Evolutionary conservation across 805 yeast species (phyloP).

Genomic region (Nakazawaea ishiwadae): DNA sequence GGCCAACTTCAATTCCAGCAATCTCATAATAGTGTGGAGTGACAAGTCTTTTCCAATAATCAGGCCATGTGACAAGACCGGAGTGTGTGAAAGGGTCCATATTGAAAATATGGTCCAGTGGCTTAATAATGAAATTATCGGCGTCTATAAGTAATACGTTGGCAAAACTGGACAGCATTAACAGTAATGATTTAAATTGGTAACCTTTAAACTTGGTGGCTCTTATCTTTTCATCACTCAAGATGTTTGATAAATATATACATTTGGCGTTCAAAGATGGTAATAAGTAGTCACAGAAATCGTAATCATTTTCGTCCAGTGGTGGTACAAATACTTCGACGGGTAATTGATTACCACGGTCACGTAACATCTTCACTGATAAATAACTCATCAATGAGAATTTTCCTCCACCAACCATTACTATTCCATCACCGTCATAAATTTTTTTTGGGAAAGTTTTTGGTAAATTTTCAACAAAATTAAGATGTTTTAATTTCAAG

Average conservation of each 20-base stretch:
- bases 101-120: constrained; percentile 48
- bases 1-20: constrained; percentile 30
- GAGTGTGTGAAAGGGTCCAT: constrained; percentile 47
- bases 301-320: constrained; percentile 32
- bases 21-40: constrained; percentile 44
- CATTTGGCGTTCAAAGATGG: constrained; percentile 56
- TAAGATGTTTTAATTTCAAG: constrained; percentile 42
- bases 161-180: constrained; percentile 48
- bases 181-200: constrained; percentile 44
- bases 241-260: constrained; percentile 43
- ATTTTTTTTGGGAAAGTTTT: constrained; percentile 30
- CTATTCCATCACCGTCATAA: constrained; percentile 54
- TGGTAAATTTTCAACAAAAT: constrained; percentile 38
- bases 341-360: constrained; percentile 42
- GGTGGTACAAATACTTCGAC: constrained; percentile 45
- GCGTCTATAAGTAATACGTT: constrained; percentile 47
- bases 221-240: constrained; percentile 39
- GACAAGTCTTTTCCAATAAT: constrained; percentile 54
- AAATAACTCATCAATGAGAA: constrained; percentile 60
- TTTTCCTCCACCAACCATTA: constrained; percentile 69
- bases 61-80: constrained; percentile 57
- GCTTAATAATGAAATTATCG: constrained; percentile 44
- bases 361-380: constrained; percentile 43
- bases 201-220: constrained; percentile 38
- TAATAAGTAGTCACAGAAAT: constrained; percentile 37